phyloP scores from a whole-genome alignment of 2,329 filamentous ascomycete genomes.

The Penicillium sp. region DNA sequence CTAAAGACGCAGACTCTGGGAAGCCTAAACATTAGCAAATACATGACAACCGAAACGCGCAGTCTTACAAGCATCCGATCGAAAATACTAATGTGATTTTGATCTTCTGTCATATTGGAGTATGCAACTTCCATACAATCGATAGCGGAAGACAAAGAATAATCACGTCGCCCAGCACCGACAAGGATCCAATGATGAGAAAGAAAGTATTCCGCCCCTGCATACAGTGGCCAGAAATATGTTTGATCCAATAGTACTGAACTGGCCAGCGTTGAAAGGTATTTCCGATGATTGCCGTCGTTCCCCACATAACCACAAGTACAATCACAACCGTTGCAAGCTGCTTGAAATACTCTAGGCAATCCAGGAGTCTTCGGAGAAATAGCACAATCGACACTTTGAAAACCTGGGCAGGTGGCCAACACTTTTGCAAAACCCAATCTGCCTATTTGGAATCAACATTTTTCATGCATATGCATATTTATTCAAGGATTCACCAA shows the following conservation, averaged over 20 bases:
- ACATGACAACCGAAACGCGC: background rate
- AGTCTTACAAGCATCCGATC: slow-evolving; percentile 11
- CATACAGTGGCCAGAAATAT: slow-evolving; percentile 20
- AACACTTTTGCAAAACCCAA: slow-evolving; percentile 24
- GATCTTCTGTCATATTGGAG: slow-evolving; percentile 8
- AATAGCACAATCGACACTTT: slow-evolving; percentile 23
- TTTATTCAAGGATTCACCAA: background rate
- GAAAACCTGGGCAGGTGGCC: slow-evolving; percentile 15
- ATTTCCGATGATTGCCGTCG: slow-evolving; percentile 18
- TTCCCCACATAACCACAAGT: slow-evolving; percentile 15
- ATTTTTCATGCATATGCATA: background rate
- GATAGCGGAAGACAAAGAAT: slow-evolving; percentile 19
- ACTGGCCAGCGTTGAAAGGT: slow-evolving; percentile 22
- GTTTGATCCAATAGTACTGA: slow-evolving; percentile 19
- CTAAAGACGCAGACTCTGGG: slow-evolving; percentile 23
- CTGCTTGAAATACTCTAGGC: background rate
- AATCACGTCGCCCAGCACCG: slow-evolving; percentile 17
- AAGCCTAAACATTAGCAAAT: background rate
- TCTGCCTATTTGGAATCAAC: slow-evolving; percentile 3
- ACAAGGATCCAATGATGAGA: slow-evolving; percentile 13
- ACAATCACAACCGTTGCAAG: slow-evolving; percentile 4
- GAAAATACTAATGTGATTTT: slow-evolving; percentile 14
- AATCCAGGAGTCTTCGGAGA: slow-evolving; percentile 14
- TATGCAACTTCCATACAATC: slow-evolving; percentile 20
- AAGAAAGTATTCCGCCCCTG: slow-evolving; percentile 16